phyloP scores from a whole-genome alignment of 2,329 filamentous ascomycete genomes.

The Nectriaceae sp. region DNA sequence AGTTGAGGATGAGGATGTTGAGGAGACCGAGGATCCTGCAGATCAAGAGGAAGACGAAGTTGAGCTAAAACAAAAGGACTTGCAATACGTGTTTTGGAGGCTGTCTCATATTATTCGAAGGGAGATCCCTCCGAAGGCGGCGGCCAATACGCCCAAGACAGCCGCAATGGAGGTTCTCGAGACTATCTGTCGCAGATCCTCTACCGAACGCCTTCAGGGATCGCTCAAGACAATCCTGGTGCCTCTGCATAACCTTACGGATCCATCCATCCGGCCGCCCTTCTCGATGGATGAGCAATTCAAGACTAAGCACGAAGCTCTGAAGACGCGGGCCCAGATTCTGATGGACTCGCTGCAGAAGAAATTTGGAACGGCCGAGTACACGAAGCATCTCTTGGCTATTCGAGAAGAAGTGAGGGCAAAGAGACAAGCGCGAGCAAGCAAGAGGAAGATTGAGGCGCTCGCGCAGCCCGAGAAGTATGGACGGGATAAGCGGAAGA shows the following conservation, averaged over 20 bases:
- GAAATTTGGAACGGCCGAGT: slow-evolving; percentile 79
- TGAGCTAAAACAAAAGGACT: slow-evolving; percentile 39
- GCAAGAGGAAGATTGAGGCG: slow-evolving; percentile 88
- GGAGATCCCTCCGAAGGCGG: slow-evolving; percentile 65
- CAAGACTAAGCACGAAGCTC: slow-evolving; percentile 65
- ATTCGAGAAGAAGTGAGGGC: slow-evolving; percentile 74
- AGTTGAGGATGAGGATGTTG: slow-evolving; percentile 44
- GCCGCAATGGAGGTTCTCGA: slow-evolving; percentile 75
- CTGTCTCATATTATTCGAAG: slow-evolving; percentile 78
- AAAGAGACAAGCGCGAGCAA: slow-evolving; percentile 71
- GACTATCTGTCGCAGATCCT: slow-evolving; percentile 65
- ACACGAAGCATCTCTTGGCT: slow-evolving; percentile 70
- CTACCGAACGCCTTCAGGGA: slow-evolving; percentile 56
- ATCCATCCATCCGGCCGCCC: slow-evolving; percentile 72
- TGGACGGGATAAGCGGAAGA: slow-evolving; percentile 78
- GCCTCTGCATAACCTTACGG: slow-evolving; percentile 79
- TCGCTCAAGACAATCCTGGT: slow-evolving; percentile 63
- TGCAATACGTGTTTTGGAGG: slow-evolving; percentile 78
- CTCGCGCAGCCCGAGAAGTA: slow-evolving; percentile 79
- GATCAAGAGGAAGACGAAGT: slow-evolving; percentile 46
- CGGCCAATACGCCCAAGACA: slow-evolving; percentile 71
- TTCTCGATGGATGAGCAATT: slow-evolving; percentile 72
- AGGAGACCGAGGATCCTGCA: slow-evolving; percentile 34
- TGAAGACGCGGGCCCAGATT: slow-evolving; percentile 74
- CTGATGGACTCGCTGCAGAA: slow-evolving; percentile 82